These are phyloP conservation scores for Vitis hybrid DNA, from an alignment of 177 flowering plant species.

Conservation along the genomic window DNA sequence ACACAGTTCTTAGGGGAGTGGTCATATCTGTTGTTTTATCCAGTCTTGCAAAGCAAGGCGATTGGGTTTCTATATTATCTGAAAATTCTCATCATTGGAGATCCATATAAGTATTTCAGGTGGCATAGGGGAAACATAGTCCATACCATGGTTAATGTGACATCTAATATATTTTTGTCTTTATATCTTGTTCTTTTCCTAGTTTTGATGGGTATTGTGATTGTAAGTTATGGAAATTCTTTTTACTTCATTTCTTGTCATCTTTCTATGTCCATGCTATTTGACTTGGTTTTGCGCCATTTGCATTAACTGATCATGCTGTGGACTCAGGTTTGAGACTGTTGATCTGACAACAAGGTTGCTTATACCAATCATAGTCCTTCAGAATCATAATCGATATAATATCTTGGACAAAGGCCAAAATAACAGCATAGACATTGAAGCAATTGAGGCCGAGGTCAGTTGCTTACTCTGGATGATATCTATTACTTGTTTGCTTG, in stretches of 20 bases:
- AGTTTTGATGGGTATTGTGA: too few species aligned
- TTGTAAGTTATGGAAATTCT: background rate
- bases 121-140: background rate
- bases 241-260: background rate
- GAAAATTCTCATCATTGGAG: background rate
- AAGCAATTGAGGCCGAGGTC: constrained; percentile 87
- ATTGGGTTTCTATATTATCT: too few species aligned
- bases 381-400: constrained; percentile 95
- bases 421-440: constrained; percentile 80
- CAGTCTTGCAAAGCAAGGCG: too few species aligned
- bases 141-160: too few species aligned
- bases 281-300: background rate
- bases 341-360: constrained; percentile 81
- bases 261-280: background rate
- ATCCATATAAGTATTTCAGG: background rate
- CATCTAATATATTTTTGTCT: background rate
- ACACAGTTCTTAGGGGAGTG: too few species aligned
- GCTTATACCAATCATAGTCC: constrained; percentile 92
- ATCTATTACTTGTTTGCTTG: background rate
- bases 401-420: constrained; percentile 83
- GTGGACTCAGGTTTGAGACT: constrained; percentile 80
- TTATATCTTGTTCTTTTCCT: background rate
- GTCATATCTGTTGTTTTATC: too few species aligned
- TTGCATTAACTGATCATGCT: constrained; percentile 10
- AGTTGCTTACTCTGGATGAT: constrained; percentile 14